Conservation (phyloP, 768 basidiomycete species). For the Naganishia antarctica region DNA sequence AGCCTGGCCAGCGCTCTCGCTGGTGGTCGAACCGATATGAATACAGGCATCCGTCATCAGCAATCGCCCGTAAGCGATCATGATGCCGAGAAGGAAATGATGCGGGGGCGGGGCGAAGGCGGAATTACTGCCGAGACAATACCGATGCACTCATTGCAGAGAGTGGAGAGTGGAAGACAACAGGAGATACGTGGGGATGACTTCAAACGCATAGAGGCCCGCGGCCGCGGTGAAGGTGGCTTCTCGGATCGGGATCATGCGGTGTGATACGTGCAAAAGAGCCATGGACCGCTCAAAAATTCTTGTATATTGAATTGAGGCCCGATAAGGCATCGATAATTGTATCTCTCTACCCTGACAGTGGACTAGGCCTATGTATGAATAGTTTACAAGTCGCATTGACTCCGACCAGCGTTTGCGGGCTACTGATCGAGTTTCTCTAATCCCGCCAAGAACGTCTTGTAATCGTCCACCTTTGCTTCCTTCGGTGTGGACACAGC, state of each 20-base stretch:
- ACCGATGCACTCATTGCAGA: background rate
- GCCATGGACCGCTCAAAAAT: background rate
- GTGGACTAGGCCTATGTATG: background rate
- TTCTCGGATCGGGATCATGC: conserved; percentile 5
- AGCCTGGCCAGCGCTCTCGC: conserved; percentile 14
- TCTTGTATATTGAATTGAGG: conserved; percentile 5
- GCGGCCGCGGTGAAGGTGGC: conserved; percentile 27
- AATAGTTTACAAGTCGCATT: background rate
- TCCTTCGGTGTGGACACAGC: background rate
- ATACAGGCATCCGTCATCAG: background rate
- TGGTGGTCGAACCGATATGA: background rate
- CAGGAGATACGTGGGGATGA: conserved; percentile 20
- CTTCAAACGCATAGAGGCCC: conserved; percentile 18
- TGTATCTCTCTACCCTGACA: background rate
- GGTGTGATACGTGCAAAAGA: background rate
- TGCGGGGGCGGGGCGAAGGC: conserved; percentile 20
- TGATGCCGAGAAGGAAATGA: conserved; percentile 9
- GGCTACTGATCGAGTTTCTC: conserved; percentile 30
- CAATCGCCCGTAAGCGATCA: background rate
- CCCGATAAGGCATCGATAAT: background rate
- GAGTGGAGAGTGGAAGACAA: conserved; percentile 17
- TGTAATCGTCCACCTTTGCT: conserved; percentile 38
- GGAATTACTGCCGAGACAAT: conserved; percentile 4
- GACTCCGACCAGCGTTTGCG: no score
- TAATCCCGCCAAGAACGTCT: conserved; percentile 44